Base-by-base conservation (phyloP, 116 monocot species). In the Iris pallida region DNA sequence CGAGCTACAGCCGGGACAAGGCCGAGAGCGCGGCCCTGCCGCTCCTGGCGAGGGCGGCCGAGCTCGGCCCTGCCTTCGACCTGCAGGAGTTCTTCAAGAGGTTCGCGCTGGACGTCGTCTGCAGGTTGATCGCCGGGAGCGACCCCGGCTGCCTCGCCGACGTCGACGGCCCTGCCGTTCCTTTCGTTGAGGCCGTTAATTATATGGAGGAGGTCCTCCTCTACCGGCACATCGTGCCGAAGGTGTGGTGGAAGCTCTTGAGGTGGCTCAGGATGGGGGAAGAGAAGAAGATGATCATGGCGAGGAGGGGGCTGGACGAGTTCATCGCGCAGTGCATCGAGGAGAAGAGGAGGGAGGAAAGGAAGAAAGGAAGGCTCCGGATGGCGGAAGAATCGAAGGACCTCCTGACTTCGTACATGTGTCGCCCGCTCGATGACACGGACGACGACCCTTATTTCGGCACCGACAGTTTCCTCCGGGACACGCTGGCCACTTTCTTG, bases 121-220 rank as follows among this genome's bases (percentile, higher is more conserved):
- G 66, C 53, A 49, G 4, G 48, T 1, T 78, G 63, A 80, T 87
- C 2, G 74, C 74, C 55, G 87, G 87, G 16, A 45, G 68, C 53
- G 83, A 87, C 54, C 74, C 77, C 8, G 57, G 64, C 8, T 80
- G 77, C 45, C 80, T 87, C 18, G 68, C 83, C 13, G n/a, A 47
- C 8, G 15, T 56, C 7, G 70, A 18, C 0, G 60, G 83, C 12
- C 77, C 80, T 2, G 42, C 53, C 2, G 59, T 78, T 6, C 73
- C 77, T 0, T 87, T 87, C 49, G 74, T 83, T 15, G 59, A 48
- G 19, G 80, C 83, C 7, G 68, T 83, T 54, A 83, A 87, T 64
- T 74, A 83, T 13, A 70, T 66, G 42, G 59, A 43, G 80, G 53
- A 53, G 19, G 58, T 58, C 2, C 10, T 82, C 14, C 17, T 82